Evolutionary conservation across 495 filamentous ascomycete genomes (phyloP), one percentile per base, ranked within the genome.

Genomic region (Penicillium desertorum): DNA sequence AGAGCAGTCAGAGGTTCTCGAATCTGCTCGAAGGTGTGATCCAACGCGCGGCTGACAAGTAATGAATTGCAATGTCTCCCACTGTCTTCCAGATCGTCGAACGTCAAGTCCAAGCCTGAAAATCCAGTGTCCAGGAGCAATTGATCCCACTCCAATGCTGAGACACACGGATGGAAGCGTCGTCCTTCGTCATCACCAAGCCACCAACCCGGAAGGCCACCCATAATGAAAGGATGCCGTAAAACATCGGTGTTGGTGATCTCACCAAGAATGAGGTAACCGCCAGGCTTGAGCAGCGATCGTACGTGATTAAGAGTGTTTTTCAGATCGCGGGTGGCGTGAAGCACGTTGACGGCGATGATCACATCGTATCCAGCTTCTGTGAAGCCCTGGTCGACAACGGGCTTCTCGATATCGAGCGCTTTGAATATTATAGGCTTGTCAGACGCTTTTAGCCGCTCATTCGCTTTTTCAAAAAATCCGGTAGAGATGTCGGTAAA

Each of bases 401-500:
- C 48, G 8, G 70, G 62, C 1, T 70, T 52, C 27, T 76, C 70
- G 9, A 71, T 60, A 64, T 84, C 69, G 25, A 27, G 25, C 25
- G 25, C 25, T 27, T 27, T 27, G 25, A 27, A 27, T 27, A 27
- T 27, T 27, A 27, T 27, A 27, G 25, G 25, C 25, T 27, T 27
- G 25, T 27, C 2, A 82, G 58, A 20, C 17, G 17, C n/a, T 22
- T 45, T 29, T 32, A 73, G 60, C 0, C 39, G 8, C 5, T 67
- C 37, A 7, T 22, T 10, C 0, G 67, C 68, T 8, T 51, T 27
- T 1, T 65, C 62, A 50, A 84, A 81, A 59, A 77, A 80, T 10
- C 62, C 75, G 5, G 48, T 22, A 0, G 77, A 80, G 19, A 83
- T 73, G 57, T 85, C 80, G 3, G 81, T 83, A 64, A 75, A 78